Conservation (phyloP, 139 green algal genomes). For the Volvox reticuliferus region DNA sequence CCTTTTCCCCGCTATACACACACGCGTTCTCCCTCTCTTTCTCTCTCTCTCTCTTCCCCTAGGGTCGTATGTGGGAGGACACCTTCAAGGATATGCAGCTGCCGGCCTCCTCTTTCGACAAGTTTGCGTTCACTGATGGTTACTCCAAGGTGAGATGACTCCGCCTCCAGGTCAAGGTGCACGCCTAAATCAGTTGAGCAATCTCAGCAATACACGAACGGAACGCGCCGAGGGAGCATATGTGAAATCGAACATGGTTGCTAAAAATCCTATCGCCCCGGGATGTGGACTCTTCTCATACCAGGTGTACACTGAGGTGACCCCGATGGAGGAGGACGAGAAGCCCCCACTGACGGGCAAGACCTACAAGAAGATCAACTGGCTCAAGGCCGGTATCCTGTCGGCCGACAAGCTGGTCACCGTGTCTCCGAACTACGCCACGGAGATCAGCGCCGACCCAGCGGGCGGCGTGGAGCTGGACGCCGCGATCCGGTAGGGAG, state of each 20-base stretch:
- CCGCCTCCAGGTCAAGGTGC: too few species aligned
- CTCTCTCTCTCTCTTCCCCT: slow-evolving; percentile 6
- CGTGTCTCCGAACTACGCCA: slow-evolving; percentile 97
- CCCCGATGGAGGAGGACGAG: slow-evolving; percentile 77
- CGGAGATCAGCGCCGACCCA: slow-evolving; percentile 86
- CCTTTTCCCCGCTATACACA: too few species aligned
- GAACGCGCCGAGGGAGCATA: too few species aligned
- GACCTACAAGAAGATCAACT: slow-evolving; percentile 95
- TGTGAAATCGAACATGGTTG: too few species aligned
- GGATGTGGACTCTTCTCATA: background rate
- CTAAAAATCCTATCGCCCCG: background rate
- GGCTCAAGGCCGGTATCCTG: slow-evolving; percentile 94
- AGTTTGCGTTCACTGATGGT: slow-evolving; percentile 92
- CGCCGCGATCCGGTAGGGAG: slow-evolving; percentile 64
- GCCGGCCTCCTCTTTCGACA: slow-evolving; percentile 64
- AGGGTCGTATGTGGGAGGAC: slow-evolving; percentile 93
- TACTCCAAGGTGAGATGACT: slow-evolving; percentile 75
- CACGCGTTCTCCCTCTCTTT: too few species aligned
- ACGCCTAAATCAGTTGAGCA: too few species aligned
- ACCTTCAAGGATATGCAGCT: slow-evolving; percentile 83
- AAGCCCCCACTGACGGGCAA: slow-evolving; percentile 54
- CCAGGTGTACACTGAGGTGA: slow-evolving; percentile 73
- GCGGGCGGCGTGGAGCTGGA: slow-evolving; percentile 94
- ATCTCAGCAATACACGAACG: too few species aligned
- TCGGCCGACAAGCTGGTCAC: slow-evolving; percentile 94